Evolutionary conservation across 2,329 filamentous ascomycete genomes (phyloP), one percentile per base, ranked within the genome.

Genomic region (Aureobasidium sp.): DNA sequence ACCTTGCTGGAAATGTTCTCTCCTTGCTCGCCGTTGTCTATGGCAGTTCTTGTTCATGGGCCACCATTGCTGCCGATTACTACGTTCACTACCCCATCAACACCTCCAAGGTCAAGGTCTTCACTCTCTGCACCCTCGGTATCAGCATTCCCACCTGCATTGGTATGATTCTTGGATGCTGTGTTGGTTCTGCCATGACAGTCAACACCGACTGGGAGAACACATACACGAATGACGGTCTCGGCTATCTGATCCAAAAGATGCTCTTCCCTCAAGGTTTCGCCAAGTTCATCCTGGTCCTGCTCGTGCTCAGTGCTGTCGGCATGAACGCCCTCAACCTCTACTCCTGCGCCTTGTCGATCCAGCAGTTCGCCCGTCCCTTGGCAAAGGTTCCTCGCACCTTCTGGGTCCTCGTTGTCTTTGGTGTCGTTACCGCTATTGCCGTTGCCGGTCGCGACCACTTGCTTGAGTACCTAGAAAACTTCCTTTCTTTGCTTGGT

Each of bases 371-470:
- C 66, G 75, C 77, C 29, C 74, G 77, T 59, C 76, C 76, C 29
- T 76, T 77, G 41, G 77, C 79, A n/a, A 80, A 78, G 17, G 78
- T 83, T 44, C 82, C 79, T 29, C 80, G 78, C 50, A 76, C 79
- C 65, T 71, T 80, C 65, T 80, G 78, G 78, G 77, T 76, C 6
- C 61, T 79, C 36, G 41, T 77, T 3, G 76, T 76, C 65, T 77
- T 78, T 51, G 72, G 75, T 26, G 74, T 76, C 5, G 75, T 78
- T 55, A 70, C 77, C 17, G 74, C 75, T 27, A 71, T 79, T 20
- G 76, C 77, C 3, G 71, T 79, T 17, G 76, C 74, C 12, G 78
- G 78, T 13, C 73, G 76, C 36, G 70, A 77, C 39, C 67, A 76
- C 52, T 68, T 80, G 9, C 71, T 74, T 15, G 69, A 71, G 12